Evolutionary conservation across 2,329 filamentous ascomycete species (phyloP).

Genomic region (Pseudogymnoascus sp.): DNA sequence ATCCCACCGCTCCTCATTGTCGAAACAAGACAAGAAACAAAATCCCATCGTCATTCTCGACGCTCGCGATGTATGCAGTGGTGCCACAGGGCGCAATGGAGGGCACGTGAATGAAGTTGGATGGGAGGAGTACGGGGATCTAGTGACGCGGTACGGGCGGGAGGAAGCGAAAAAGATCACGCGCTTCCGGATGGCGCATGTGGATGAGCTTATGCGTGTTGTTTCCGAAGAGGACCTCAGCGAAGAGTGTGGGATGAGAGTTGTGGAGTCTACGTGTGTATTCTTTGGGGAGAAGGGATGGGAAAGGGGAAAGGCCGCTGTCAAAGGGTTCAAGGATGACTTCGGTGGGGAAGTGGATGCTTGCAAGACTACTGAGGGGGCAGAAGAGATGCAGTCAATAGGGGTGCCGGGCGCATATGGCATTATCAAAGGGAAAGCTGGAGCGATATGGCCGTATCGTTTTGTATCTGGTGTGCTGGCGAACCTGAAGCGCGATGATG

Average conservation of each 20-base stretch:
- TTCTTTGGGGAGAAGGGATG: slow-evolving; percentile 1
- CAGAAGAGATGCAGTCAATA: slow-evolving; percentile 13
- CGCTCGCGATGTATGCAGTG: slow-evolving; percentile 39
- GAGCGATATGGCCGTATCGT: slow-evolving; percentile 43
- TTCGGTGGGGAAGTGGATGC: not conserved
- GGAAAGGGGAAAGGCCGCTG: not conserved
- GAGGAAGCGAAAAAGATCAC: slow-evolving; percentile 34
- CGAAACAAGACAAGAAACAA: not conserved
- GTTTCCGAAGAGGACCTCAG: not conserved
- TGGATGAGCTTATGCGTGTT: slow-evolving; percentile 19
- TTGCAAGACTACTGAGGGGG: not conserved
- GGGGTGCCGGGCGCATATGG: slow-evolving; percentile 19
- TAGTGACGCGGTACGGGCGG: slow-evolving; percentile 26
- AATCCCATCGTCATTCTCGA: slow-evolving; percentile 40
- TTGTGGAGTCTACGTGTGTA: not conserved
- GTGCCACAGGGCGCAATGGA: slow-evolving; percentile 46
- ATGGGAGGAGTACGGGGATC: slow-evolving; percentile 33
- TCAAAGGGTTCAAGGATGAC: not conserved
- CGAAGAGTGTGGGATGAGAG: slow-evolving; percentile 3
- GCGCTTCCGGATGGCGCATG: slow-evolving; percentile 36
- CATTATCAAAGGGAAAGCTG: slow-evolving; percentile 29
- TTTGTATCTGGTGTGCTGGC: slow-evolving; percentile 40
- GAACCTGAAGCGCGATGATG: not conserved
- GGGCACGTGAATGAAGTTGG: slow-evolving; percentile 41
- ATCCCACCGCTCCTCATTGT: not conserved